phyloP scores from a whole-genome alignment of 2,329 filamentous ascomycete genomes.

The Fusarium sp. region DNA sequence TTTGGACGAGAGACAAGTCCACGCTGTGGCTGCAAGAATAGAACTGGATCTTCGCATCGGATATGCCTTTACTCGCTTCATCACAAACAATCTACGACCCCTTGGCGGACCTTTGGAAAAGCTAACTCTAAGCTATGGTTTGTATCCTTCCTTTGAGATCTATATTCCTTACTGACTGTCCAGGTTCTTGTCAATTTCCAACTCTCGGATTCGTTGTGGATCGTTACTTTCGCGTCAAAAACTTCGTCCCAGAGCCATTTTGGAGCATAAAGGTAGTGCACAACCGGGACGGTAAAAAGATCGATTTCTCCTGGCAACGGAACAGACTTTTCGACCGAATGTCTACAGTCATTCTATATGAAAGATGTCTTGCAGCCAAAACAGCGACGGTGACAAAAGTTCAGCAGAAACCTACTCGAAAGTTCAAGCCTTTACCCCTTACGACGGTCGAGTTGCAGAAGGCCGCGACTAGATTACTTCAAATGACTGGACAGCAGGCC shows the following conservation, averaged over 20 bases:
- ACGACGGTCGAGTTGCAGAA: conserved; percentile 98
- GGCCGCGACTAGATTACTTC: conserved; percentile 88
- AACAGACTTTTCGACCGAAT: conserved; percentile 90
- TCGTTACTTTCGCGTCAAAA: conserved; percentile 91
- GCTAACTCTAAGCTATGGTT: conserved; percentile 84
- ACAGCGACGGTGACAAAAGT: conserved; percentile 86
- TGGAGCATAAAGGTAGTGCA: conserved; percentile 93
- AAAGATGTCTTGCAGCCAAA: conserved; percentile 83
- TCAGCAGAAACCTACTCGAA: conserved; percentile 90
- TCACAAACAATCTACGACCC: conserved; percentile 81
- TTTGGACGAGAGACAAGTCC: conserved; percentile 87
- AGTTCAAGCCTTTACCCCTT: conserved; percentile 92
- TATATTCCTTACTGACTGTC: conserved; percentile 15
- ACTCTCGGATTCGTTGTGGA: conserved; percentile 98
- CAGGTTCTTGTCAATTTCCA: conserved; percentile 94
- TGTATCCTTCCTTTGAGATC: not conserved
- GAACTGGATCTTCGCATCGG: conserved; percentile 95
- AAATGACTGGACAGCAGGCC: conserved; percentile 90
- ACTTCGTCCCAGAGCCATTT: conserved; percentile 92
- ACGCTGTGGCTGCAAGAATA: conserved; percentile 89
- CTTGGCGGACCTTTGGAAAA: conserved; percentile 77
- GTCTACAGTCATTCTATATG: conserved; percentile 83
- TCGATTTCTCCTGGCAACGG: conserved; percentile 87
- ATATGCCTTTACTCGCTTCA: conserved; percentile 89
- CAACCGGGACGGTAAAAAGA: conserved; percentile 80